These are phyloP conservation scores for Rhizophlyctis rosea DNA, from an alignment of 192 early-diverging fungal species.

Conservation along the genomic window DNA sequence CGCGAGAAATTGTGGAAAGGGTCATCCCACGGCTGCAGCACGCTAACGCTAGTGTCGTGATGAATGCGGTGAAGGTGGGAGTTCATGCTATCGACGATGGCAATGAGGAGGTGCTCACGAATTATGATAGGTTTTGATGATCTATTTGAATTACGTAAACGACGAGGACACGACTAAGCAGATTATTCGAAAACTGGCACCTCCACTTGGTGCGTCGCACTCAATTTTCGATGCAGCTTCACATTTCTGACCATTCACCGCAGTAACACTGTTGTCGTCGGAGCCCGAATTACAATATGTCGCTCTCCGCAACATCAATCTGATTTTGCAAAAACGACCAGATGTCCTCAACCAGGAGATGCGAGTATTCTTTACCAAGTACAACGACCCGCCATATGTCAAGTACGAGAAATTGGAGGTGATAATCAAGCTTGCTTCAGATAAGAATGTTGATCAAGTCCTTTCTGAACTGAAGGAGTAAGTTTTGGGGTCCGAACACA, in stretches of 20 bases:
- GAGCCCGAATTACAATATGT: slow-evolving; percentile 97
- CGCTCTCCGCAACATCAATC: slow-evolving; percentile 91
- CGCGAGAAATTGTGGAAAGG: slow-evolving; percentile 84
- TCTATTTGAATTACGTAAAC: slow-evolving; percentile 66
- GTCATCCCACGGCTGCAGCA: slow-evolving; percentile 92
- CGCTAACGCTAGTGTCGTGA: slow-evolving; percentile 92
- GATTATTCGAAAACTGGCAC: slow-evolving; percentile 87
- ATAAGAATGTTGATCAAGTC: slow-evolving; percentile 86
- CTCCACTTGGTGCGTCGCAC: slow-evolving; percentile 72
- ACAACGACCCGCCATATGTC: slow-evolving; percentile 97
- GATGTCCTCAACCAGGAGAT: slow-evolving; percentile 89
- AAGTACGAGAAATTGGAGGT: slow-evolving; percentile 95
- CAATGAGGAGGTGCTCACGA: background rate
- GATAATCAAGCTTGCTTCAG: slow-evolving; percentile 83
- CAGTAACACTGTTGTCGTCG: slow-evolving; percentile 80
- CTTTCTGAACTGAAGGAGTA: slow-evolving; percentile 93
- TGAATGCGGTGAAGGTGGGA: slow-evolving; percentile 73
- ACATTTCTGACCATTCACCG: background rate
- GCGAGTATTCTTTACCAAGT: slow-evolving; percentile 96
- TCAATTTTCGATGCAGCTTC: background rate
- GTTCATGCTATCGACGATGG: background rate
- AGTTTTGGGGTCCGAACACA: too few relatives aligned
- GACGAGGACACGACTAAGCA: slow-evolving; percentile 69
- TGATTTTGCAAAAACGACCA: slow-evolving; percentile 87
- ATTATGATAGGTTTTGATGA: slow-evolving; percentile 64